Evolutionary conservation across 345 rosid species (phyloP), one percentile per base, ranked within the genome.

Genomic region (Passiflora organensis): DNA sequence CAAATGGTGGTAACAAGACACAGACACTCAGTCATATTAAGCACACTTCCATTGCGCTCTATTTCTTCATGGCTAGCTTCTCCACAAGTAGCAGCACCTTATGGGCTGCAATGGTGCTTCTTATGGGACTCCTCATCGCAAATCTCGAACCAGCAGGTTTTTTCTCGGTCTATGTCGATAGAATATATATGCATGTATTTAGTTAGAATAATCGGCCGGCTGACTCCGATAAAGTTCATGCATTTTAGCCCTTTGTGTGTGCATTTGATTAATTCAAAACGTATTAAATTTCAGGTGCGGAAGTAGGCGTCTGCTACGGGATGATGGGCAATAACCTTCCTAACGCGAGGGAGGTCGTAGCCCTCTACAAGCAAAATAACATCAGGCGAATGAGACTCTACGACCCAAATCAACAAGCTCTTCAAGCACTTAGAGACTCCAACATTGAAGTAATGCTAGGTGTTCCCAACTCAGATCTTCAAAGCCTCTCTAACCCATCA

Each of bases 311-410:
- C 16, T 74, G 77, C 48, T 78, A 78, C 21, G 82, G 82, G 32
- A 78, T 74, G 77, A 43, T 71, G 10, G 82, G 82, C 1, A 78
- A 71, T 72, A 78, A 78, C 74, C 77, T 78, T 12, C 82, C 82
- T 24, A 20, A 73, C 0, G 21, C 65, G 10, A 1, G 43, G 6
- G 68, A 68, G 34, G 82, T 78, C 21, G 28, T 68, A 18, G 16
- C 53, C 6, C 69, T 78, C 8, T 78, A 62, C 74, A 71, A 53
- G 15, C 65, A 75, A 45, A 16, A 52, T 32, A 74, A 66, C 65
- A 71, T 78, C 53, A 55, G 38, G 55, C 53, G 72, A 48, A 78
- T 78, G 82, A 61, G 79, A 39, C 48, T 78, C 55, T 78, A 78
- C 10, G 77, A 71, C 54, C 79, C 79, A 0, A 68, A 71, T 13